Conservation (phyloP, 805 yeast genomes). For the Metschnikowia dekortorum region DNA sequence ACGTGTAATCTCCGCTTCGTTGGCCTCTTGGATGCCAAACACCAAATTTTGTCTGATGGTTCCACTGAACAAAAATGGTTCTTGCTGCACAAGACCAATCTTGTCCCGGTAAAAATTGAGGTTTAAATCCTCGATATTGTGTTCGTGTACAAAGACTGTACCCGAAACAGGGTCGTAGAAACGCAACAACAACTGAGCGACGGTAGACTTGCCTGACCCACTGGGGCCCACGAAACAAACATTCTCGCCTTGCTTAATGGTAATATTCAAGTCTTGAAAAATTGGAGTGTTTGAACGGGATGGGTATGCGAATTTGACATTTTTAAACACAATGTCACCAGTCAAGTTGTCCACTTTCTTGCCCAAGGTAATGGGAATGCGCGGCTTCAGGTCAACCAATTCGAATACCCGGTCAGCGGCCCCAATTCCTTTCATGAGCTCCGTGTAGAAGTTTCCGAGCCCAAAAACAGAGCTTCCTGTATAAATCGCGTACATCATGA, state of each 20-base stretch:
- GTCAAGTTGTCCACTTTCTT: slow-evolving; percentile 35
- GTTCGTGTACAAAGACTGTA: slow-evolving; percentile 56
- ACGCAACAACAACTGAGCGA: slow-evolving; percentile 71
- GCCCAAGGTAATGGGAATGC: slow-evolving; percentile 66
- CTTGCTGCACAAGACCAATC: slow-evolving; percentile 91
- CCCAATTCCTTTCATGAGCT: slow-evolving; percentile 95
- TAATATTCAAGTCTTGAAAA: slow-evolving; percentile 56
- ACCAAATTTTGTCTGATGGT: slow-evolving; percentile 76
- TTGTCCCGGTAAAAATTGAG: slow-evolving; percentile 68
- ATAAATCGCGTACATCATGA: slow-evolving; percentile 92
- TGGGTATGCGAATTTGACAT: slow-evolving; percentile 75
- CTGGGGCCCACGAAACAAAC: slow-evolving; percentile 96
- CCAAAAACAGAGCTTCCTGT: slow-evolving; percentile 94
- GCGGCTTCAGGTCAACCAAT: slow-evolving; percentile 71
- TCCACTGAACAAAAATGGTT: slow-evolving; percentile 85
- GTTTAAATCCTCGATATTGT: slow-evolving; percentile 59
- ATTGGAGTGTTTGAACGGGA: slow-evolving; percentile 71
- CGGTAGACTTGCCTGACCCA: slow-evolving; percentile 92
- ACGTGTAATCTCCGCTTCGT: slow-evolving; percentile 52
- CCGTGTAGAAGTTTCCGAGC: slow-evolving; percentile 84
- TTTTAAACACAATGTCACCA: slow-evolving; percentile 57
- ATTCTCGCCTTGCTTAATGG: slow-evolving; percentile 74
- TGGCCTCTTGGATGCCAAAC: slow-evolving; percentile 62
- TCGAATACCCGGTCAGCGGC: slow-evolving; percentile 92
- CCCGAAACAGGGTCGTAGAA: slow-evolving; percentile 80